Evolutionary conservation across 2,329 filamentous ascomycete genomes (phyloP), one percentile per base, ranked within the genome.

Genomic region (Xylariaceae sp.): DNA sequence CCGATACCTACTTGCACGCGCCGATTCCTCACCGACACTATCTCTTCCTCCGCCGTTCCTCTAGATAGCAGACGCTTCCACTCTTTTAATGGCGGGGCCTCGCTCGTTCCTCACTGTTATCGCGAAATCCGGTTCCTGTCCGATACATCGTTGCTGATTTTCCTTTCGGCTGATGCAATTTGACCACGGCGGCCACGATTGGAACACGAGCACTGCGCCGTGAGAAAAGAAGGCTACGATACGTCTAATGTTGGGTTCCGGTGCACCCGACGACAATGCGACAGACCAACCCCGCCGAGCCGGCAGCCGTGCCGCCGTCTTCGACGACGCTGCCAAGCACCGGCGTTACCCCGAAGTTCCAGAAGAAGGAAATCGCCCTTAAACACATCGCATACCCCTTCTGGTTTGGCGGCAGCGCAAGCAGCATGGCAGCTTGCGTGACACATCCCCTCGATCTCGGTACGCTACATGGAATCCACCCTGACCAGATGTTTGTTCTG

Each of bases 361-460:
- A 72, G 63, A 72, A 74, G 65, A 74, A 74, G 58, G 58, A 68
- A 63, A 61, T 74, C 2, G 69, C 80, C 40, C 73, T 74, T 57
- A 64, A 67, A 54, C 64, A 65, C 48, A 64, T 75, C 19, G 61
- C 65, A 29, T 92, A 92, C 74, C 88, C 88, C 9, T 92, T 92
- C 73, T 97, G 92, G 94, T 97, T 99, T 71, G 94, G 94, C 60
- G 94, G 94, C 52, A 96, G 89, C 69, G 91, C 92, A 47, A 94
- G 89, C 68, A 95, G 89, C 69, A 86, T 94, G 77, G 92, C 92
- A 36, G 92, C 92, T 42, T 86, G 85, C 63, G 88, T 96, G 46
- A 97, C 92, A 29, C 92, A 97, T 78, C 92, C 92, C 47, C 77
- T 97, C 68, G 92, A 96, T 80, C 79, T 96, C 60, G 83, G 90